A percentile compares a stretch with the other conserved stretches of the same genome.
phyloP scores from a whole-genome alignment of 176 grass and related monocot genomes.

The Elaeis guineensis region DNA sequence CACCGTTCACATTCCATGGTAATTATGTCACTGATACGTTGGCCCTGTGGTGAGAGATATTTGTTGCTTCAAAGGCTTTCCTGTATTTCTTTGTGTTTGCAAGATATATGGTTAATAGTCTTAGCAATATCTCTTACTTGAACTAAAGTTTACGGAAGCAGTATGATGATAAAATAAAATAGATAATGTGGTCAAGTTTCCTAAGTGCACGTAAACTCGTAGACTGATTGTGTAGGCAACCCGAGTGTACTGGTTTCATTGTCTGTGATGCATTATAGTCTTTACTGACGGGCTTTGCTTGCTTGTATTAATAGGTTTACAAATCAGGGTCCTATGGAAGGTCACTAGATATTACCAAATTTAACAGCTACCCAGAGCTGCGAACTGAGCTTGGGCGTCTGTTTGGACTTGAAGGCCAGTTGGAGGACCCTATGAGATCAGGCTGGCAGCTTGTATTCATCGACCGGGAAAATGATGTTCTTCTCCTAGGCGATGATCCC shows the following conservation, averaged over 20 bases:
- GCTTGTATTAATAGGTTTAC: slow-evolving; percentile 44
- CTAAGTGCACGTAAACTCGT: too few relatives aligned
- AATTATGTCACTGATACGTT: too few relatives aligned
- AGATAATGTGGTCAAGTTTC: too few relatives aligned
- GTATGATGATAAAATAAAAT: too few relatives aligned
- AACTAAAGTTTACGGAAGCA: too few relatives aligned
- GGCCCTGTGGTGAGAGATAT: too few relatives aligned
- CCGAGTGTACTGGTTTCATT: neutral
- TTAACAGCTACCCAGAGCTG: slow-evolving; percentile 72
- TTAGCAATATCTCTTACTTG: too few relatives aligned
- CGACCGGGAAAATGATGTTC: slow-evolving; percentile 89
- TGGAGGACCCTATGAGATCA: slow-evolving; percentile 97
- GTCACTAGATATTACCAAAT: slow-evolving; percentile 84
- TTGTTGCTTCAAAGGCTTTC: too few relatives aligned
- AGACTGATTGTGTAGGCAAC: too few relatives aligned
- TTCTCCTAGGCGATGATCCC: slow-evolving; percentile 92
- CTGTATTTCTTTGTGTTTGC: too few relatives aligned
- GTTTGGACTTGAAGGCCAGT: slow-evolving; percentile 94
- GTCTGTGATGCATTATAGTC: neutral
- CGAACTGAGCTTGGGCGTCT: slow-evolving; percentile 73
- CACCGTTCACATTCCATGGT: too few relatives aligned
- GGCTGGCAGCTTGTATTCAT: slow-evolving; percentile 99
- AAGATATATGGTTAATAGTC: too few relatives aligned
- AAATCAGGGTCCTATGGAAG: slow-evolving; percentile 92
- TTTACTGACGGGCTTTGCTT: neutral